phyloP scores from a whole-genome alignment of 2,329 filamentous ascomycete genomes.

The Sarocladium strictum region DNA sequence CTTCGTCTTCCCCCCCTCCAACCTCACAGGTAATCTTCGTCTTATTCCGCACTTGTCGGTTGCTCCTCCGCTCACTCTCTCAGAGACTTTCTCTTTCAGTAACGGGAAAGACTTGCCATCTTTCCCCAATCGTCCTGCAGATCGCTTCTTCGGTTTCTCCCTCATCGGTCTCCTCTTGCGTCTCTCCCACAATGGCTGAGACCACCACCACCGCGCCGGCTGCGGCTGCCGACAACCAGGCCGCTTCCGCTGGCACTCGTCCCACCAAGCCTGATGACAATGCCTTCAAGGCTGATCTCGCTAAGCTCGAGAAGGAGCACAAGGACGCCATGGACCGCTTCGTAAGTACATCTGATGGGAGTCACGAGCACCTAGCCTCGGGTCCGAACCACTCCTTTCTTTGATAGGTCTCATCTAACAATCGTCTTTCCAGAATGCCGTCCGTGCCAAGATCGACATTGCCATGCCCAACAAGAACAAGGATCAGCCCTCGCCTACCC shows the following conservation, averaged over 20 bases:
- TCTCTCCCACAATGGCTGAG: conserved; percentile 34
- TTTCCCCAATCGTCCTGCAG: neutral
- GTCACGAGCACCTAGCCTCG: neutral
- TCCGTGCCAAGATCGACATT: conserved; percentile 83
- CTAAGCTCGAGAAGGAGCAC: conserved; percentile 82
- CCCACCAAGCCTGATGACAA: conserved; percentile 86
- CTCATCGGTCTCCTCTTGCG: conserved; percentile 14
- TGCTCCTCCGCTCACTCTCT: neutral
- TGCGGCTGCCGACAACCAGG: conserved; percentile 26
- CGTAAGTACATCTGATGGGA: conserved; percentile 23
- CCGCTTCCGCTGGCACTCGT: conserved; percentile 44
- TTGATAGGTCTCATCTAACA: conserved; percentile 10
- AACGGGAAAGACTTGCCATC: neutral
- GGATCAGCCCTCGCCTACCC: conserved; percentile 73
- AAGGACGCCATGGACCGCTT: conserved; percentile 62
- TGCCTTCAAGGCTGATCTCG: conserved; percentile 71
- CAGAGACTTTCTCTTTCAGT: neutral
- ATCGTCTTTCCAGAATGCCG: conserved; percentile 58
- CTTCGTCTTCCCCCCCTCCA: neutral
- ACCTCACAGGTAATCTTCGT: neutral
- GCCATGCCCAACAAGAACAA: conserved; percentile 67
- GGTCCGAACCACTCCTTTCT: neutral
- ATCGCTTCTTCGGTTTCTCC: conserved; percentile 14
- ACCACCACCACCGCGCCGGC: conserved; percentile 34
- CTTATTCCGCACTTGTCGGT: neutral